These are phyloP conservation scores for Linaria vulgaris DNA, from an alignment of 257 asterid species.

Conservation along the genomic window DNA sequence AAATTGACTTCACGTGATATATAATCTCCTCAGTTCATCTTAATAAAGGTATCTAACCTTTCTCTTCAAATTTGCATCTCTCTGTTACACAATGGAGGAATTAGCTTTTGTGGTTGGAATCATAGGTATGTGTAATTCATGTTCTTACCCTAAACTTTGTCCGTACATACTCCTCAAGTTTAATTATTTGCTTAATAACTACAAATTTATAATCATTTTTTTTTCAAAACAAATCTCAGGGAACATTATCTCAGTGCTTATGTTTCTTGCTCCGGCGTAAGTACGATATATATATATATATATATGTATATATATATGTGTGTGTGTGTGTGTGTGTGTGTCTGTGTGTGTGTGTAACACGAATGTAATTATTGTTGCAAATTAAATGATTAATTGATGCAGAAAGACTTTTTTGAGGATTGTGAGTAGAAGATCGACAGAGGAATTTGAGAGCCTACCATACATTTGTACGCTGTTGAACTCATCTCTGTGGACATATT, in stretches of 20 bases:
- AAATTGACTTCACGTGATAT: neutral
- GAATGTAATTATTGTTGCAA: too few species aligned
- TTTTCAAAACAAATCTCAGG: conserved; percentile 36
- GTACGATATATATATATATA: conserved; percentile 18
- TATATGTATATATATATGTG: too few species aligned
- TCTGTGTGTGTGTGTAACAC: too few species aligned
- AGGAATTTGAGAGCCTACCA: conserved; percentile 65
- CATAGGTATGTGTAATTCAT: conserved; percentile 39
- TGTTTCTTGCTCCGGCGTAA: conserved; percentile 78
- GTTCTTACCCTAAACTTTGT: neutral
- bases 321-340: too few species aligned
- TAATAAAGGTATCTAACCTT: too few species aligned
- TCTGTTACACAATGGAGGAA: conserved; percentile 37
- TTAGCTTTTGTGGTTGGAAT: conserved; percentile 43
- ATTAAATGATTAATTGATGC: conserved; percentile 12
- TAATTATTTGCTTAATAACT: neutral
- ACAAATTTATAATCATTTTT: neutral
- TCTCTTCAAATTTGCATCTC: neutral
- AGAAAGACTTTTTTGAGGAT: conserved; percentile 67
- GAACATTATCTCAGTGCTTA: conserved; percentile 60
- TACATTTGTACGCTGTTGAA: conserved; percentile 59
- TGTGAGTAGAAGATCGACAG: conserved; percentile 54
- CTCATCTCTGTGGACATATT: conserved; percentile 62
- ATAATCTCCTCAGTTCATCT: too few species aligned
- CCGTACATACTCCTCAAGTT: neutral